Evolutionary conservation across 768 basidiomycete genomes (phyloP), one percentile per base, ranked within the genome.

Genomic region (Pleurotus djamor): DNA sequence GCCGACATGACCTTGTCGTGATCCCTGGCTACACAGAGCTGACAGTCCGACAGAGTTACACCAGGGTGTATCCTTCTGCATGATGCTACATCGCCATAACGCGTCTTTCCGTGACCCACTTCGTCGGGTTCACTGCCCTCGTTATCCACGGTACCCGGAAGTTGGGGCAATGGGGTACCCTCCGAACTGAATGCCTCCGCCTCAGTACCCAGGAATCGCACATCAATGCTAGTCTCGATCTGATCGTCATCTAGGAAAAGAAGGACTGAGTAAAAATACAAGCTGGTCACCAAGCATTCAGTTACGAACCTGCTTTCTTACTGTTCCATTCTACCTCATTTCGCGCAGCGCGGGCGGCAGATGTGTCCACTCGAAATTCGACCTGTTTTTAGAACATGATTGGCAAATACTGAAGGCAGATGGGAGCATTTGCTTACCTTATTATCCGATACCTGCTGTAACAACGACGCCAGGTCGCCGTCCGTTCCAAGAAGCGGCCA

Each of bases 401-500:
- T 49, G 21, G 47, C 36, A 16, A 41, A 58, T 54, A 28, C 12
- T 16, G 10, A 32, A 13, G 38, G 35, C 50, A 41, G 45, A 57
- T 33, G 34, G 16, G 43, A 48, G 1, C 44, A 16, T 5, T 28
- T 38, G 16, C 75, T 64, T 64, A 87, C 91, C 76, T 88, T 87
- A 61, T 87, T 81, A 59, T 92, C 87, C 0, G 94, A 95, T n/a
- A 88, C 84, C n/a, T 94, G 76, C 60, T 92, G 83, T 35, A 94
- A 74, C 60, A 96, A 71, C 0, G 87, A 83, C 12, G 91, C 89
- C 51, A 86, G 77, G 63, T 95, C 92, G 6, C 95, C 94, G 63
- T 94, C 93, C 2, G 84, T 84, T 3, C 92, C 85, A 34, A 89
- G 75, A 48, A 93, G 68, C 0, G 91, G 84, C 94, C 95, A 97